Conservation (phyloP, 202 grass and related monocot species). For the Hordeum pubiflorum region DNA sequence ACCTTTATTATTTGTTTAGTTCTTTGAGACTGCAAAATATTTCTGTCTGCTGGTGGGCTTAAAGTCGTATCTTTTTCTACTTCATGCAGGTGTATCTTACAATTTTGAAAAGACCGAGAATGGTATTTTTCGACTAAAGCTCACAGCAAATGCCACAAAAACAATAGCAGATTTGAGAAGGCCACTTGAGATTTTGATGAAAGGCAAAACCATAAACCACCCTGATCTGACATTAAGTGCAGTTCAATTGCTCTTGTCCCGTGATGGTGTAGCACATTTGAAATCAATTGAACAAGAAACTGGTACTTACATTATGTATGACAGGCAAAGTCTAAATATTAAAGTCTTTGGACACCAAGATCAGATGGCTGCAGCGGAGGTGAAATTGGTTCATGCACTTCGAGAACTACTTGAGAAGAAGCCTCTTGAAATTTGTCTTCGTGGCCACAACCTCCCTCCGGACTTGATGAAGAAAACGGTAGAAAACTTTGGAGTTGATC, state of each 20-base stretch:
- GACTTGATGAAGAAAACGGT: conserved; percentile 85
- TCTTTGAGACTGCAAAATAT: not conserved
- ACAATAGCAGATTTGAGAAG: conserved; percentile 82
- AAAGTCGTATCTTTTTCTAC: conserved; percentile 11
- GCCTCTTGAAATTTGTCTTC: conserved; percentile 51
- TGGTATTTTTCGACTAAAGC: conserved; percentile 45
- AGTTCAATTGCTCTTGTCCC: conserved; percentile 59
- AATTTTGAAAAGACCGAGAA: conserved; percentile 60
- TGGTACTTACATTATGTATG: conserved; percentile 64
- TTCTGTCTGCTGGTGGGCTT: not conserved
- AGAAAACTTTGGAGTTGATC: conserved; percentile 62
- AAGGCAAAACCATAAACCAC: conserved; percentile 76
- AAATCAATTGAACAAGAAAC: conserved; percentile 64
- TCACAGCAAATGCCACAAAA: conserved; percentile 81
- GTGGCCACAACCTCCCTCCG: conserved; percentile 51
- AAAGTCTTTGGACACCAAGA: conserved; percentile 59
- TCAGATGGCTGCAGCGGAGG: conserved; percentile 51
- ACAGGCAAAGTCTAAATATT: conserved; percentile 64
- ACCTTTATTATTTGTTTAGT: not conserved
- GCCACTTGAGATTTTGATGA: conserved; percentile 65
- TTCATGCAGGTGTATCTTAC: conserved; percentile 62
- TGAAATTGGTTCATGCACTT: conserved; percentile 59
- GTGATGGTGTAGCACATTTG: conserved; percentile 54
- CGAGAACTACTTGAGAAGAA: conserved; percentile 48
- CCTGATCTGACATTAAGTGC: conserved; percentile 45